Base-by-base conservation (phyloP, 2,329 filamentous ascomycete species). In the Colletotrichum destructivum region DNA sequence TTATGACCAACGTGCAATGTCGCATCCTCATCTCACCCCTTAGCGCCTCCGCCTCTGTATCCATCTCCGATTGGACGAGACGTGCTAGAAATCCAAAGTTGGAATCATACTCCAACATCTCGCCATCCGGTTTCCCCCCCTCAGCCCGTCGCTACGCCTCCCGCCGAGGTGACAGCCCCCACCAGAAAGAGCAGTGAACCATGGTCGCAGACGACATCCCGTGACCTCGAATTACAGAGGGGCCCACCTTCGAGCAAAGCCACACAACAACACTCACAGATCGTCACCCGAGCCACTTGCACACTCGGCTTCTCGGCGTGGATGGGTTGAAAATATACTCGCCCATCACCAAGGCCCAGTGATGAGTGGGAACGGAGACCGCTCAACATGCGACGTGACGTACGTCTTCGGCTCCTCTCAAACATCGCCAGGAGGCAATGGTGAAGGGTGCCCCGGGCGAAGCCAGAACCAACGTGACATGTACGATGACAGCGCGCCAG, bases 321-420 rank as follows among this genome's bases (percentile, higher is more conserved):
- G 18, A 21, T 21, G 11, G n/a, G 46, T 16, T 49, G 18, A n/a
- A 23, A n/a, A 49, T 49, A 12, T 49, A 9, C 46, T 49, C 46
- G 18, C 46, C n/a, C 46, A 21, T 9, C 46, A 21, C 55, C 21
- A 21, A 12, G 55, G n/a, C 15, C 9, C n/a, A 54, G 18, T 21
- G 13, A 51, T 5, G 23, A 12, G 46, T 52, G 62, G 66, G n/a
- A 64, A 52, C 52, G 31, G 51, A 51, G 16, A 44, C 35, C 35
- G 66, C 47, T 69, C 51, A 67, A 71, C 63, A 56, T 67, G 63
- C 57, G 42, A 68, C 68, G n/a, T 71, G 51, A 62, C 47, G 51
- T 62, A 54, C 68, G 56, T 57, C 35, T 62, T 40, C 68, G 61
- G 26, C 31, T 60, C 11, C 26, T 57, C 9, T 35, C 57, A 26